Evolutionary conservation across 495 filamentous ascomycete species (phyloP).

Genomic region (Cercophora scortea): DNA sequence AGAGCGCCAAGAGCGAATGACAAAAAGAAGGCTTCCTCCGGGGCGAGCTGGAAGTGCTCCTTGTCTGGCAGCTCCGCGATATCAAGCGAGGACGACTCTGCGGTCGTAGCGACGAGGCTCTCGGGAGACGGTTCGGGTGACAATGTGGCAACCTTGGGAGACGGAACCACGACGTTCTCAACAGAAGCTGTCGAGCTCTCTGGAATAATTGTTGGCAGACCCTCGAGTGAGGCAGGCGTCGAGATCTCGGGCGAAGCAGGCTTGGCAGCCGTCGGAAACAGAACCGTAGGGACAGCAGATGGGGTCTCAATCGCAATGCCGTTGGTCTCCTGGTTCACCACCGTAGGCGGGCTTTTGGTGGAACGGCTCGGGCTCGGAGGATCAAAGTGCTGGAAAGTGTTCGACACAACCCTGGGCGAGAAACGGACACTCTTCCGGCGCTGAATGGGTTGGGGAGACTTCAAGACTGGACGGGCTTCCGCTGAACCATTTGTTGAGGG

Average conservation of each 20-base stretch:
- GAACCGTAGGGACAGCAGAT: background rate
- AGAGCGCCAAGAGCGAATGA: constrained; percentile 75
- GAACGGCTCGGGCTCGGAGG: constrained; percentile 30
- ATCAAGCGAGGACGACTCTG: background rate
- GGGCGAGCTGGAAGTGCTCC: constrained; percentile 84
- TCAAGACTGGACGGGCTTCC: background rate
- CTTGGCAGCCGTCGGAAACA: background rate
- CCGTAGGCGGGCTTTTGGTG: too few species aligned
- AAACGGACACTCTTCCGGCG: constrained; percentile 56
- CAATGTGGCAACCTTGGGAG: background rate
- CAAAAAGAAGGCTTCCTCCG: constrained; percentile 91
- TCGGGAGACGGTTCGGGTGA: background rate
- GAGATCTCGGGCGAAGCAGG: background rate
- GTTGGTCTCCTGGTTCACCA: too few species aligned
- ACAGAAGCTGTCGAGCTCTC: background rate
- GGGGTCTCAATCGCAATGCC: too few species aligned
- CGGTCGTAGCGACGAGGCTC: background rate
- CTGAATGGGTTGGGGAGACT: constrained; percentile 14
- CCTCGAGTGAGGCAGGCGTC: background rate
- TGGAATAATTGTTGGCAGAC: background rate
- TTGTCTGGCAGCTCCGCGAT: constrained; percentile 51
- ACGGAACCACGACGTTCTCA: background rate
- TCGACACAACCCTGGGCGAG: constrained; percentile 52
- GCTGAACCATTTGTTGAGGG: constrained; percentile 1
- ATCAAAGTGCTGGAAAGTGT: constrained; percentile 42